Base-by-base conservation (phyloP, 2,329 filamentous ascomycete genomes). In the Aspergillus transmontanensis region DNA sequence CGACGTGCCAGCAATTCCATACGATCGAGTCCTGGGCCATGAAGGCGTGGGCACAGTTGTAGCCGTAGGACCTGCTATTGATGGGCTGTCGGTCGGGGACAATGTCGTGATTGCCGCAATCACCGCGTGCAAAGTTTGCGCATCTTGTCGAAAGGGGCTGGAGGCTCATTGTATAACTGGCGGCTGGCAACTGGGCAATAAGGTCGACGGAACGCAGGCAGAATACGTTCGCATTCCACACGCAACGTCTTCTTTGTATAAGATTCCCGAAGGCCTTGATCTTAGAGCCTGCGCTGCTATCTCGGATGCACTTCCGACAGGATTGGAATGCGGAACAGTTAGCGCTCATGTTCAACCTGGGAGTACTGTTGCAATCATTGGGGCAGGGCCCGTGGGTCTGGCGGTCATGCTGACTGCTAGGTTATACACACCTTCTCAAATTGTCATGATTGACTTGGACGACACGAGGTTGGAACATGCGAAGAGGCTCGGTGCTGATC, bases 241-340 rank as follows among this genome's bases (percentile, higher is more conserved):
- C 68, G 85, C 84, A 0, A 79, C 82, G 60, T 79, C 78, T 9
- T 84, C 80, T 10, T 76, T 87, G 9, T 80, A 84, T 69, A 66
- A 73, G 3, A 69, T 85, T 1, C 82, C 84, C 0, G 50, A 68
- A 0, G 79, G 75, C 1, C 78, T 81, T 1, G 79, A 82, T 28
- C 78, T 81, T 48, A 73, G 75, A 2, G 73, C 77, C 0, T 70
- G 83, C 5, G 82, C 87, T 2, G 81, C 85, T 69, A 72, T 87
- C 12, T 84, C 81, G 60, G 86, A 88, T 73, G 84, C 85, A 32
- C 80, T 87, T 55, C 85, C 86, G 2, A 88, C 86, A 0, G 85
- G 83, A 1, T 75, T 84, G 21, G 85, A 87, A 69, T 84, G 82
- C 61, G 85, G 85, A 26, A 82, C 84, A 0, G 72, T 85, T 39